Base-by-base conservation (phyloP, 768 basidiomycete species). In the Suillus plorans region DNA sequence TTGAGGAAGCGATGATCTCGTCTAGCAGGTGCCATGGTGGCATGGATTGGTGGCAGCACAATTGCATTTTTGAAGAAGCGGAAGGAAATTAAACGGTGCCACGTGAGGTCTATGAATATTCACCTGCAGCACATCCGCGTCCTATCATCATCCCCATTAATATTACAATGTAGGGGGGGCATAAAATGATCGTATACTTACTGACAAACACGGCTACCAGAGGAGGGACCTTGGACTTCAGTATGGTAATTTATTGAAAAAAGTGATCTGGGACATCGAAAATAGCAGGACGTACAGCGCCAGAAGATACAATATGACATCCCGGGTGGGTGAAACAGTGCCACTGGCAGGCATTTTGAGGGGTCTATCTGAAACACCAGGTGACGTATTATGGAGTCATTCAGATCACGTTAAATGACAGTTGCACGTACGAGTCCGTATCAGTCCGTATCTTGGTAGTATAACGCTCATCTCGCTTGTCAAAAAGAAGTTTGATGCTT, bases 241-340 rank as follows among this genome's bases (percentile, higher is more conserved):
- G 61, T n/a, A 63, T 10, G 42, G 6, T 25, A 52, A 22, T 41
- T 41, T 42, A 18, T 34, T 10, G 14, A 28, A 28, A 28, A 28
- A 28, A 28, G 28, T 28, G 28, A 52, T 22, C 14, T 25, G 49
- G 39, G 14, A 16, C 45, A 20, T 22, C 16, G 44, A 42, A 5
- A 34, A 62, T 3, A 22, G 20, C 31, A 3, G n/a, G 25, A 52
- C 50, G 47, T 62, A 77, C 77, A 77, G 69, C 14, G 76, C 77
- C 9, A 76, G 55, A 45, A 81, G 73, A 68, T 81, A 81, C 13
- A 81, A 76, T 49, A 78, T 65, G 10, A 81, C 73, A 67, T 80
- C 72, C 5, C 65, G 57, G 28, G 61, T 75, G 6, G 79, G 68
- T 22, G 73, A 74, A 25, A 71, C 72, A n/a, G 67, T 67, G 28